These are phyloP conservation scores for Chlorociboria aeruginascens DNA, from an alignment of 495 filamentous ascomycete species.

Conservation along the genomic window DNA sequence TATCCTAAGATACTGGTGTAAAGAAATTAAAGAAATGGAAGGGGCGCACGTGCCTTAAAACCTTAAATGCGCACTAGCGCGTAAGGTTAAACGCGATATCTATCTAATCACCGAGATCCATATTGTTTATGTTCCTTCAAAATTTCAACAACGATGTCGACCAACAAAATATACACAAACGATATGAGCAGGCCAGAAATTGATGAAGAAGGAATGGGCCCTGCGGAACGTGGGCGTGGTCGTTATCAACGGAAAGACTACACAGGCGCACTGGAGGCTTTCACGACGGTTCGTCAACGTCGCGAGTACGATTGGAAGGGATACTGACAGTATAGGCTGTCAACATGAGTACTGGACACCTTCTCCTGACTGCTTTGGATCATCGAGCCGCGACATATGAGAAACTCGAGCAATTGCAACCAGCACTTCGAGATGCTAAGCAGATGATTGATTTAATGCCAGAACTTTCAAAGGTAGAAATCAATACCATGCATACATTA, in stretches of 20 bases:
- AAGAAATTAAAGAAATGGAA: too few relatives aligned
- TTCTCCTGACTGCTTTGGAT: conserved; percentile 19
- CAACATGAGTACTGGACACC: conserved; percentile 9
- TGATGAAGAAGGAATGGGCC: conserved; percentile 17
- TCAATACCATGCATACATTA: neutral
- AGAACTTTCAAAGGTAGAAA: conserved; percentile 13
- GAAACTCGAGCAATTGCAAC: conserved; percentile 13
- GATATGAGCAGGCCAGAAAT: neutral
- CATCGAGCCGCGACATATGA: conserved; percentile 19
- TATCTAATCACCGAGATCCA: too few relatives aligned
- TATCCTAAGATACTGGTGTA: too few relatives aligned
- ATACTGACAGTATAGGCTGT: conserved; percentile 10
- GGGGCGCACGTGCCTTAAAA: too few relatives aligned
- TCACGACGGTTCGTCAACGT: conserved; percentile 9
- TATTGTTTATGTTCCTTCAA: too few relatives aligned
- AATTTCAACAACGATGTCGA: too few relatives aligned
- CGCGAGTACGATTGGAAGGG: neutral
- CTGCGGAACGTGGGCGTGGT: conserved; percentile 20
- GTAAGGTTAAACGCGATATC: too few relatives aligned
- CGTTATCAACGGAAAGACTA: conserved; percentile 13
- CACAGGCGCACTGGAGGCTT: conserved; percentile 9
- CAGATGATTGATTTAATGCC: conserved; percentile 20
- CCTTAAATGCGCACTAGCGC: too few relatives aligned
- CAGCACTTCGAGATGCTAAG: conserved; percentile 17
- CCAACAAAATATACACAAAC: neutral